These are phyloP conservation scores for Tuber melanosporum DNA, from an alignment of 495 filamentous ascomycete species.

Conservation along the genomic window DNA sequence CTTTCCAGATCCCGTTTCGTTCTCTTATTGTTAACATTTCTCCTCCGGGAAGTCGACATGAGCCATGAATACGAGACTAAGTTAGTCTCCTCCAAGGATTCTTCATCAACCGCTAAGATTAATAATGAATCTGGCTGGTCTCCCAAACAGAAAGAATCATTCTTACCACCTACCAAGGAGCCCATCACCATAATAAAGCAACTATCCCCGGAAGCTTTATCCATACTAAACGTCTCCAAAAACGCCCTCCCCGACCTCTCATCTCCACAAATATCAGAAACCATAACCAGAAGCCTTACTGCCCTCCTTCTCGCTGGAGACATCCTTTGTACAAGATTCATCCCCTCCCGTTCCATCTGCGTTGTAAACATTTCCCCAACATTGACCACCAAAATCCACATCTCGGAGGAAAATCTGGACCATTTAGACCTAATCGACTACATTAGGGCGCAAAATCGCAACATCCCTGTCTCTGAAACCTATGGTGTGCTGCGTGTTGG, in stretches of 20 bases:
- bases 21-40: background rate
- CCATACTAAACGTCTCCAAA: background rate
- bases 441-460: slow-evolving; percentile 4
- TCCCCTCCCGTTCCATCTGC: background rate
- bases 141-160: background rate
- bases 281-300: background rate
- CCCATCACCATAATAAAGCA: background rate
- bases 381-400: background rate
- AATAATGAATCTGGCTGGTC: background rate
- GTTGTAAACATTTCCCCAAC: background rate
- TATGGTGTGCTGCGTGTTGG: slow-evolving; percentile 14
- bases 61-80: background rate
- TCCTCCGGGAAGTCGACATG: background rate
- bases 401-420: slow-evolving; percentile 7
- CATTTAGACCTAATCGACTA: slow-evolving; percentile 8
- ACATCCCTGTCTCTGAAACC: slow-evolving; percentile 17
- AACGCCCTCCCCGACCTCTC: background rate
- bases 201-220: background rate
- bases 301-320: background rate
- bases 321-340: background rate
- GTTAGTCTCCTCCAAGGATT: background rate
- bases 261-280: background rate
- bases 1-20: background rate
- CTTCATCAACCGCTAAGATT: background rate
- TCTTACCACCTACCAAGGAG: background rate